Conservation (phyloP, 2,329 filamentous ascomycete species). For the Claviceps sp. region DNA sequence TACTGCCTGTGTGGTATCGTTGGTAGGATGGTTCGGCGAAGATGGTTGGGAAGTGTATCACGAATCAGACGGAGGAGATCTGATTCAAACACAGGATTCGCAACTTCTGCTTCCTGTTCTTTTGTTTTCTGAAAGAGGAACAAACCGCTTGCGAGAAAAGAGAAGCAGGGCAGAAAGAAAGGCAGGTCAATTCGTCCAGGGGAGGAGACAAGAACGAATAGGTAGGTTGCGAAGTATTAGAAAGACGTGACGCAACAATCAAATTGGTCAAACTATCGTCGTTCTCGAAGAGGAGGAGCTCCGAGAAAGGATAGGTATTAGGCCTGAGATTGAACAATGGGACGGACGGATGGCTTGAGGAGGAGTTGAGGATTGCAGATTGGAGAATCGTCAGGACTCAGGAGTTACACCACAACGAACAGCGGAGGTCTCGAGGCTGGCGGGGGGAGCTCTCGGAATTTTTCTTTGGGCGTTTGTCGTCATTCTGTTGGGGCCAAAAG, state of each 20-base stretch:
- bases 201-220: conserved; percentile 5
- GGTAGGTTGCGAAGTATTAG: neutral
- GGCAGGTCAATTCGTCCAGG: conserved; percentile 1
- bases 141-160: conserved; percentile 2
- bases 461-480: conserved; percentile 5
- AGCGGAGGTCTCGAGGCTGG: neutral
- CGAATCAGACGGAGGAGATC: conserved; percentile 1
- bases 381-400: neutral
- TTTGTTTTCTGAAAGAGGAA: neutral
- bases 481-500: conserved; percentile 8
- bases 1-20: neutral
- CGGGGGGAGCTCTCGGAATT: neutral
- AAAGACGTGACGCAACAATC: neutral
- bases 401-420: neutral
- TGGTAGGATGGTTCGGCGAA: conserved; percentile 1
- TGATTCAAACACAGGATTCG: neutral
- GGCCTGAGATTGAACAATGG: neutral
- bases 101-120: neutral
- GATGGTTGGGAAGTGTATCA: neutral
- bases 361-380: neutral
- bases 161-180: neutral
- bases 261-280: conserved; percentile 1
- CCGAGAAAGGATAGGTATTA: conserved; percentile 2
- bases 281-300: conserved; percentile 5
- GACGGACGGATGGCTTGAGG: neutral